phyloP scores from a whole-genome alignment of 176 grass and related monocot species.

The Tillandsia leiboldiana region DNA sequence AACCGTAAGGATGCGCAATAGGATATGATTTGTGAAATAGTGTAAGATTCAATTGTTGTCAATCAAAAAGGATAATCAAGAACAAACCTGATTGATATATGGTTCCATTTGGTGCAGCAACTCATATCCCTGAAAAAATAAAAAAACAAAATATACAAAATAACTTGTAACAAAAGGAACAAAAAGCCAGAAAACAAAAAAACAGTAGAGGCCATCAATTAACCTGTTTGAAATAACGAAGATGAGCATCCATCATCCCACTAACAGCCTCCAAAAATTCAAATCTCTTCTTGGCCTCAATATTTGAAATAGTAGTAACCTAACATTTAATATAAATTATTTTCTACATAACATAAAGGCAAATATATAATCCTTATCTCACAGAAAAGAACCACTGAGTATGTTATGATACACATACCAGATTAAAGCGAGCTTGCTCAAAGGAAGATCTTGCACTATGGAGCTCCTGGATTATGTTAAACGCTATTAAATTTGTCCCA shows the following conservation, averaged over 20 bases:
- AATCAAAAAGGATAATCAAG: conserved; percentile 9
- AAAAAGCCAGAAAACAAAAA: conserved; percentile 16
- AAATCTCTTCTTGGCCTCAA: conserved; percentile 97
- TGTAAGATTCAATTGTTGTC: not conserved
- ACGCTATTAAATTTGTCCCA: conserved; percentile 12
- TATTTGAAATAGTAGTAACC: conserved; percentile 96
- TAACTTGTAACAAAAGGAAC: conserved; percentile 25
- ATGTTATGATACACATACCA: conserved; percentile 30
- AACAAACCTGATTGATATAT: conserved; percentile 85
- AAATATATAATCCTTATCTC: not conserved
- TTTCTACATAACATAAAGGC: not conserved
- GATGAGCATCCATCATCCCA: conserved; percentile 99
- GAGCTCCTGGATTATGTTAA: conserved; percentile 56
- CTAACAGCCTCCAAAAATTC: conserved; percentile 99
- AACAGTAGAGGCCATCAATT: conserved; percentile 18
- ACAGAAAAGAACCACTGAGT: not conserved
- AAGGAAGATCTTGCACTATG: conserved; percentile 90
- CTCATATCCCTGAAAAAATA: conserved; percentile 84
- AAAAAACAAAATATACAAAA: conserved; percentile 26
- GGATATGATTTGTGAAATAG: not conserved
- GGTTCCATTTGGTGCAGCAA: conserved; percentile 97
- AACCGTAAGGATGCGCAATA: conserved; percentile 1
- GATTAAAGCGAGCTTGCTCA: conserved; percentile 93
- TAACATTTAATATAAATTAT: conserved; percentile 16
- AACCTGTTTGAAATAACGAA: conserved; percentile 99